Evolutionary conservation across 345 rosid genomes (phyloP).

Genomic region (Chamaenerion angustifolium): DNA sequence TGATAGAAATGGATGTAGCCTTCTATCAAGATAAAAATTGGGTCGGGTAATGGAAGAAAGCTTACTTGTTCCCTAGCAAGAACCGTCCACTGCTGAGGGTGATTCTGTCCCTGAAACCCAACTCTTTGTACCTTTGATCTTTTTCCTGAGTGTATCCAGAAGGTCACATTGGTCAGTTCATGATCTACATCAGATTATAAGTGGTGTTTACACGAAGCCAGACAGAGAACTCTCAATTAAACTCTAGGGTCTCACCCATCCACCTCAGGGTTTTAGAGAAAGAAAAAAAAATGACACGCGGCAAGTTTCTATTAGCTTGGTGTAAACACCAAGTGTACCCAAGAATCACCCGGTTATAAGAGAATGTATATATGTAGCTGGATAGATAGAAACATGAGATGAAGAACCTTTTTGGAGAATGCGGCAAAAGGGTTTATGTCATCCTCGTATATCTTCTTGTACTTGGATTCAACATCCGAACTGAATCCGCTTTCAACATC

Average conservation of each 20-base stretch:
- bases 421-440: constrained; percentile 98
- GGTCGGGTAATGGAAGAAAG: constrained; percentile 5
- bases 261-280: too few species aligned
- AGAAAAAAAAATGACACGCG: too few species aligned
- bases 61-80: constrained; percentile 86
- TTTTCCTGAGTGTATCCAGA: constrained; percentile 38
- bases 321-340: too few species aligned
- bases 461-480: constrained; percentile 92
- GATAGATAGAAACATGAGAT: too few species aligned
- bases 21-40: neutral
- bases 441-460: constrained; percentile 96
- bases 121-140: constrained; percentile 91
- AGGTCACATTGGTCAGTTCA: neutral
- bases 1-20: neutral
- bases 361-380: too few species aligned
- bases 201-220: too few species aligned
- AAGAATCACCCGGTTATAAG: too few species aligned
- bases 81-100: constrained; percentile 91
- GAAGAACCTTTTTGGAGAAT: constrained; percentile 70
- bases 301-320: too few species aligned
- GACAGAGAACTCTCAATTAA: too few species aligned
- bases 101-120: constrained; percentile 92
- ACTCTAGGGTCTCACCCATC: too few species aligned
- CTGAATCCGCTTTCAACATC: constrained; percentile 90
- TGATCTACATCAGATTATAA: too few species aligned